A percentile compares a stretch with the other conserved stretches of the same genome.
These are phyloP conservation scores for Didymosphaeria variabile DNA, from an alignment of 2,329 filamentous ascomycete genomes.

Conservation along the genomic window DNA sequence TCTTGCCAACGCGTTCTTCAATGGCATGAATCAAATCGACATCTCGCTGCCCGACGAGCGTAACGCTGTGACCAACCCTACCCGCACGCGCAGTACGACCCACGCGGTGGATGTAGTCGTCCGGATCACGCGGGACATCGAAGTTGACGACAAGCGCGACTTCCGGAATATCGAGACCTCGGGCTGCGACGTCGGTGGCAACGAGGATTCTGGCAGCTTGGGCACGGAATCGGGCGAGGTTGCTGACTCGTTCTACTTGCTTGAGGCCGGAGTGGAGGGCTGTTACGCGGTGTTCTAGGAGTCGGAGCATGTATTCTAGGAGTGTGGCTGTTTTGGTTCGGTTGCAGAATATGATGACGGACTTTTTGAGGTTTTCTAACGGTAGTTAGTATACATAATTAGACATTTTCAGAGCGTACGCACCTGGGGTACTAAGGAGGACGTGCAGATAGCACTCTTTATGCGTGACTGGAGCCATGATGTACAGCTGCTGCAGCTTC, in stretches of 20 bases:
- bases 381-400: neutral
- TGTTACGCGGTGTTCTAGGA: constrained; percentile 89
- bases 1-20: constrained; percentile 75
- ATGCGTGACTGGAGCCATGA: constrained; percentile 89
- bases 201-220: constrained; percentile 88
- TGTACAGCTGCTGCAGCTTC: constrained; percentile 82
- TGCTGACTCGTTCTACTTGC: constrained; percentile 84
- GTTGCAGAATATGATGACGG: constrained; percentile 94
- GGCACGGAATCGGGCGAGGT: constrained; percentile 90
- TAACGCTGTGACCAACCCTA: constrained; percentile 80
- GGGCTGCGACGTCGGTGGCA: constrained; percentile 91
- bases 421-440: constrained; percentile 73
- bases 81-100: constrained; percentile 95
- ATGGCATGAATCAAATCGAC: constrained; percentile 91
- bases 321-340: constrained; percentile 87
- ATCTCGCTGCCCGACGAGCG: constrained; percentile 91
- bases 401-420: neutral
- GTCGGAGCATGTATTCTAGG: constrained; percentile 84
- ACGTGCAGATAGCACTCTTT: constrained; percentile 95
- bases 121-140: constrained; percentile 93
- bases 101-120: constrained; percentile 97
- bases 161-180: constrained; percentile 94
- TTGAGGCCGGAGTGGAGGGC: constrained; percentile 87
- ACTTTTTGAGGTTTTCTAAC: constrained; percentile 73
- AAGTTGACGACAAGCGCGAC: constrained; percentile 93